Evolutionary conservation across 139 green algal species (phyloP).

Genomic region (Trebouxia sp.): DNA sequence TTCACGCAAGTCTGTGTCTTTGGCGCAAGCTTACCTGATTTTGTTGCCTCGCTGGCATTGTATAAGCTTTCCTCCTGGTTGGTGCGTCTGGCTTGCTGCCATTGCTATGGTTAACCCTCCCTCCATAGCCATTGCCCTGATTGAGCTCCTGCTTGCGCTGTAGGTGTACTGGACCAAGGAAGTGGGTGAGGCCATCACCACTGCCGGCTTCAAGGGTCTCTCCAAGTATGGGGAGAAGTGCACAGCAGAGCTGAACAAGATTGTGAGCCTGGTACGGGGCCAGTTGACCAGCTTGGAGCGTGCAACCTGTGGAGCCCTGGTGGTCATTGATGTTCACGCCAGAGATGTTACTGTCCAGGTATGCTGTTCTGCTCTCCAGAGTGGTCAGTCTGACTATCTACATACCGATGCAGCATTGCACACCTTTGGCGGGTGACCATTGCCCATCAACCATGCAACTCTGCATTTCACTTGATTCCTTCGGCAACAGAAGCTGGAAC

Average conservation of each 20-base stretch:
- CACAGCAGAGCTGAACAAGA: constrained; percentile 70
- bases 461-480: too few species aligned
- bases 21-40: too few species aligned
- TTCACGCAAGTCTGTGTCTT: background rate
- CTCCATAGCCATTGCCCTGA: background rate
- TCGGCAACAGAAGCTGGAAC: too few species aligned
- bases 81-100: background rate
- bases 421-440: too few species aligned
- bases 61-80: background rate
- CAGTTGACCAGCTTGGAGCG: constrained; percentile 63
- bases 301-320: constrained; percentile 65
- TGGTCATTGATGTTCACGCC: constrained; percentile 88
- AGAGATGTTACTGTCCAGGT: constrained; percentile 70
- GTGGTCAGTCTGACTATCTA: too few species aligned
- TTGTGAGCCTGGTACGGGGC: constrained; percentile 71
- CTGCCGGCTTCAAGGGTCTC: constrained; percentile 61
- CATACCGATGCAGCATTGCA: too few species aligned
- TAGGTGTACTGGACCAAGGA: constrained; percentile 80
- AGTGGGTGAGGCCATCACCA: constrained; percentile 67
- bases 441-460: too few species aligned
- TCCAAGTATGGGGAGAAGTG: constrained; percentile 63
- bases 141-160: background rate
- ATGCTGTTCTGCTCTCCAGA: background rate
- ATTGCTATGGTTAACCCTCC: background rate
- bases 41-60: too few species aligned